A percentile compares a stretch with the other conserved stretches of the same genome.
Conservation (phyloP, 495 filamentous ascomycete species). For the Aspergillus avenaceus region DNA sequence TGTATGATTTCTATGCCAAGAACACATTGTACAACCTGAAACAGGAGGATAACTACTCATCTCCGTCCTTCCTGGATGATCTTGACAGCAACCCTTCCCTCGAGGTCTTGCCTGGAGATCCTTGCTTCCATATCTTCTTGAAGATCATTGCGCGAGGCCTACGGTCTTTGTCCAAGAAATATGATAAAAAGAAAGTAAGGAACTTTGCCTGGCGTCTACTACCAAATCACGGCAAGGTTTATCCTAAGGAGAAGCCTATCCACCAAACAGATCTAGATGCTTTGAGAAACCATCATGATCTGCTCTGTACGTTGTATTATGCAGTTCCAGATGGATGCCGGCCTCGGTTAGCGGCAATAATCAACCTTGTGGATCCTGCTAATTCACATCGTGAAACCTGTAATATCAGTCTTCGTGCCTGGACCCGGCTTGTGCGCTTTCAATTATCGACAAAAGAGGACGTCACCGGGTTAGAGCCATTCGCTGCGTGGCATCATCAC, state of each 20-base stretch:
- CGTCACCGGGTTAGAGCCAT: conserved; percentile 47
- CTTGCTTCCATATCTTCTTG: conserved; percentile 89
- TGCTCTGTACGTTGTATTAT: conserved; percentile 87
- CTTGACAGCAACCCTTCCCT: conserved; percentile 61
- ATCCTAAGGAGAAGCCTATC: conserved; percentile 76
- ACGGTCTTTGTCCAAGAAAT: conserved; percentile 50
- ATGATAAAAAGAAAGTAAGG: conserved; percentile 66
- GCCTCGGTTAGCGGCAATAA: conserved; percentile 66
- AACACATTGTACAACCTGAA: conserved; percentile 68
- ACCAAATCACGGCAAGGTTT: conserved; percentile 83
- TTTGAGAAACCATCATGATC: conserved; percentile 87
- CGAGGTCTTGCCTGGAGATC: conserved; percentile 60
- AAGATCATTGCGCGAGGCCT: conserved; percentile 76
- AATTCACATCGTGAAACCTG: conserved; percentile 83
- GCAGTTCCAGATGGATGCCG: conserved; percentile 67
- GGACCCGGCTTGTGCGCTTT: conserved; percentile 74
- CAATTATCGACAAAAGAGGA: conserved; percentile 60
- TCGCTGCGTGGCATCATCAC: conserved; percentile 66
- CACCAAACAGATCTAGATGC: conserved; percentile 75
- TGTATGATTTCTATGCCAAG: conserved; percentile 89
- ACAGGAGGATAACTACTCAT: conserved; percentile 72
- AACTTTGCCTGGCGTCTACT: conserved; percentile 75
- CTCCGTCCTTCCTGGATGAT: conserved; percentile 72
- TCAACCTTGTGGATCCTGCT: conserved; percentile 71
- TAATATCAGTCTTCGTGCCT: conserved; percentile 74